Conservation (phyloP, 352 stramenopile genomes). For the Peronospora belbahrii region DNA sequence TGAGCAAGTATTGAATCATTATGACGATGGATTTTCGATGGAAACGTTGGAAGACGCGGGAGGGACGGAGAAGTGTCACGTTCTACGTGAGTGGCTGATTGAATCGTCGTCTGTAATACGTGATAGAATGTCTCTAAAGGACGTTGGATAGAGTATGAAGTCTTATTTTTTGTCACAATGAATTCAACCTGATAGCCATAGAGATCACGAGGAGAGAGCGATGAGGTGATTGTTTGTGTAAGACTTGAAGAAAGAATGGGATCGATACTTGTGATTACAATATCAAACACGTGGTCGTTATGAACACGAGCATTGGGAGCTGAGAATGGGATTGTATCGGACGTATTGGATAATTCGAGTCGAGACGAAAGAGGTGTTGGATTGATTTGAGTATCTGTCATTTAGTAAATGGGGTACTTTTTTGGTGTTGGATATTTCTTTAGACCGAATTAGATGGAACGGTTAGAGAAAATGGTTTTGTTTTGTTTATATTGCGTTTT, state of each 20-base stretch:
- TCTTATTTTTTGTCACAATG: slow-evolving; percentile 41
- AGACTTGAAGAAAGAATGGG: slow-evolving; percentile 25
- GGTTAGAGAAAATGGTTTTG: no score
- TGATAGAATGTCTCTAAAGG: slow-evolving; percentile 35
- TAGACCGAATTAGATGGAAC: no score
- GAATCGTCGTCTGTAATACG: slow-evolving; percentile 26
- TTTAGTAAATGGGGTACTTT: no score
- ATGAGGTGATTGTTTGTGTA: slow-evolving; percentile 31
- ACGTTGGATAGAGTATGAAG: slow-evolving; percentile 50
- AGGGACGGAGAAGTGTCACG: no score
- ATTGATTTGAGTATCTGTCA: no score
- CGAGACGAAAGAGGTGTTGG: no score
- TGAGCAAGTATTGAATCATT: slow-evolving; percentile 51
- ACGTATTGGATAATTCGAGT: no score
- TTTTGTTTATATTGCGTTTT: no score
- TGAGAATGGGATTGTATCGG: no score
- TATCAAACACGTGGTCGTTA: slow-evolving; percentile 36
- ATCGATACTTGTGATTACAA: slow-evolving; percentile 65
- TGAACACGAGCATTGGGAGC: no score
- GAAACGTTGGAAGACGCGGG: slow-evolving; percentile 53
- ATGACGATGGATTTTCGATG: slow-evolving; percentile 30
- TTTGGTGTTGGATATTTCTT: no score
- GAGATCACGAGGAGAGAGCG: slow-evolving; percentile 27
- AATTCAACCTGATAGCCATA: slow-evolving; percentile 48
- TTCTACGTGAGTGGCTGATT: slow-evolving; percentile 8